These are phyloP conservation scores for Coprinopsis marcescibilis DNA, from an alignment of 768 basidiomycete genomes.

Conservation along the genomic window DNA sequence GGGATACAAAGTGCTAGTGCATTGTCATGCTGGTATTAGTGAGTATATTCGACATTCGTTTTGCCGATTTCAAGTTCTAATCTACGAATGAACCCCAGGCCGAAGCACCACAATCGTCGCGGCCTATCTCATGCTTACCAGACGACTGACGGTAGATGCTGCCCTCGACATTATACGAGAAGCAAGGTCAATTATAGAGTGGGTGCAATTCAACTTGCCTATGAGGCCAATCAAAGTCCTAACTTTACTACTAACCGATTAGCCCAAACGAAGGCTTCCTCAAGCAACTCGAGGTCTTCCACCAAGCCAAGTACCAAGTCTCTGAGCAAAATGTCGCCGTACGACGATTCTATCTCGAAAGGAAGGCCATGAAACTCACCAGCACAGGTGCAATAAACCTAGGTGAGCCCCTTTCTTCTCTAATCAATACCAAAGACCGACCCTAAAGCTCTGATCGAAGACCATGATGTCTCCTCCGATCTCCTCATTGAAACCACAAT, in stretches of 20 bases:
- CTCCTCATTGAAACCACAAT: too few species aligned
- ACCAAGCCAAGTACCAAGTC: constrained; percentile 65
- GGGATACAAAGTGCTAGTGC: constrained; percentile 74
- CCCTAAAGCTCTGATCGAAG: too few species aligned
- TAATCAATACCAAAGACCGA: too few species aligned
- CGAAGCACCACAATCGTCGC: constrained; percentile 82
- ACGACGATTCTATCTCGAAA: constrained; percentile 79
- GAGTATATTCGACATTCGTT: constrained; percentile 24
- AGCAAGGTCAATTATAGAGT: constrained; percentile 70
- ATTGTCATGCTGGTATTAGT: constrained; percentile 90
- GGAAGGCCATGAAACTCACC: constrained; percentile 38
- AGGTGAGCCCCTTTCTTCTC: not conserved
- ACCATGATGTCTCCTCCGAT: too few species aligned
- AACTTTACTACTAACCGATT: not conserved
- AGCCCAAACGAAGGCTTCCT: constrained; percentile 89
- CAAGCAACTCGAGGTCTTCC: constrained; percentile 74
- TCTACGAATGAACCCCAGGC: constrained; percentile 43
- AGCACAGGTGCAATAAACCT: constrained; percentile 15
- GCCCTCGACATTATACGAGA: constrained; percentile 67
- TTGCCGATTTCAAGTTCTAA: constrained; percentile 2
- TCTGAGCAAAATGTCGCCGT: constrained; percentile 62
- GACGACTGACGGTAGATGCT: constrained; percentile 45
- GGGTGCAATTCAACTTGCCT: constrained; percentile 19
- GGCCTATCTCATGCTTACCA: constrained; percentile 82
- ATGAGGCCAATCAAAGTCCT: not conserved